Conservation (phyloP, 2,329 filamentous ascomycete species). For the Aureobasidium lini region DNA sequence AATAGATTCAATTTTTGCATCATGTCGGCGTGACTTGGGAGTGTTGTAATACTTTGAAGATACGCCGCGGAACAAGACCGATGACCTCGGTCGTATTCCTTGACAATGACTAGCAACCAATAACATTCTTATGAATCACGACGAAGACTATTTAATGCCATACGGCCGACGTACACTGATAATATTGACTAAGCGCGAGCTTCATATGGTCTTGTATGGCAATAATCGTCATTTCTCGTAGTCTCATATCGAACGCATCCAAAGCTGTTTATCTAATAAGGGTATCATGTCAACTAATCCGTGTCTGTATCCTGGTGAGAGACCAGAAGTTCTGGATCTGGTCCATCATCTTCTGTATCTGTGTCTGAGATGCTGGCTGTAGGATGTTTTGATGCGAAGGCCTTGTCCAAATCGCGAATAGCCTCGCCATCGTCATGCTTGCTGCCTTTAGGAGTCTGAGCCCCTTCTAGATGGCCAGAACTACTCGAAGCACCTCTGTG, state of each 20-base stretch:
- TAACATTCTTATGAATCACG: too few relatives aligned
- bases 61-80: neutral
- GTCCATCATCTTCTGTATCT: slow-evolving; percentile 37
- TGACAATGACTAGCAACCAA: neutral
- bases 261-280: neutral
- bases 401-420: slow-evolving; percentile 27
- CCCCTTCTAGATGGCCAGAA: neutral
- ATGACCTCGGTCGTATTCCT: neutral
- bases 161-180: too few relatives aligned
- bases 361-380: slow-evolving; percentile 16
- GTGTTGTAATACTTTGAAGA: neutral
- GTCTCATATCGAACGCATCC: neutral
- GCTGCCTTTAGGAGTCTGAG: slow-evolving; percentile 1
- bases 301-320: slow-evolving; percentile 37
- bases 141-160: too few relatives aligned
- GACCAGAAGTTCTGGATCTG: slow-evolving; percentile 43
- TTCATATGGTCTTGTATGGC: too few relatives aligned
- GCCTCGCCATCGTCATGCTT: slow-evolving; percentile 20
- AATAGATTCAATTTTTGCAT: neutral
- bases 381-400: slow-evolving; percentile 23
- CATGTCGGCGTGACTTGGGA: neutral
- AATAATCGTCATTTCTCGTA: neutral
- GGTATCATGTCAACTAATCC: neutral
- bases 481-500: neutral
- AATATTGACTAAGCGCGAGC: too few relatives aligned